A percentile compares a stretch with the other conserved stretches of the same genome.
These are phyloP conservation scores for Lolium perenne DNA, from an alignment of 176 grass and related monocot genomes.

Conservation along the genomic window DNA sequence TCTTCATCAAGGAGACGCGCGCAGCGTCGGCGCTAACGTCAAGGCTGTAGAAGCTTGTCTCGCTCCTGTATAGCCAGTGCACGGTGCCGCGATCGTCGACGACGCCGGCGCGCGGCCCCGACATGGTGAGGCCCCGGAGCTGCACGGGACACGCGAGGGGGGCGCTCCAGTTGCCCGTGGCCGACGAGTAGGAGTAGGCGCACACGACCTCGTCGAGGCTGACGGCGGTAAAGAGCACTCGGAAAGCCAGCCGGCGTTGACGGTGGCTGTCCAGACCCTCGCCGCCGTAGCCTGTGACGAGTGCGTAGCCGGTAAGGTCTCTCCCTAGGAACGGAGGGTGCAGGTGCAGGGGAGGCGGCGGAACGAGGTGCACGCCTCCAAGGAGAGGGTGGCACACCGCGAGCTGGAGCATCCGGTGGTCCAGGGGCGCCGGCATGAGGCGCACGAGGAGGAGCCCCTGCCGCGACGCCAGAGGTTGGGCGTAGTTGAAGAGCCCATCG, in stretches of 20 bases:
- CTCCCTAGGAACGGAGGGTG: background rate
- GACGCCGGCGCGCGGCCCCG: background rate
- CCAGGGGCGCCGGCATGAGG: background rate
- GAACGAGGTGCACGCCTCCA: background rate
- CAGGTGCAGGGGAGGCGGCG: background rate
- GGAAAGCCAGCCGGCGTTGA: background rate
- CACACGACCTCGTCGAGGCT: background rate
- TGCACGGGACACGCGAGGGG: background rate
- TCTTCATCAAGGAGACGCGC: background rate
- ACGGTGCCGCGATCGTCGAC: background rate
- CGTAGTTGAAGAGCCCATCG: background rate
- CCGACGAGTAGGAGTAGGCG: background rate
- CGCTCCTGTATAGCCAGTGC: background rate
- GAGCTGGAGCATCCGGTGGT: background rate
- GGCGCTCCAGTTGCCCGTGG: background rate
- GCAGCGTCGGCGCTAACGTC: background rate
- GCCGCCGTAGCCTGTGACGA: background rate
- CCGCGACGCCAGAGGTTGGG: background rate
- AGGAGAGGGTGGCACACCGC: background rate
- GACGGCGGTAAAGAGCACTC: background rate
- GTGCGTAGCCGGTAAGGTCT: background rate
- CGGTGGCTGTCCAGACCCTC: background rate
- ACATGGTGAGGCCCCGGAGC: background rate
- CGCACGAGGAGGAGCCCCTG: background rate
- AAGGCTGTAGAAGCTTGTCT: background rate